phyloP scores from a whole-genome alignment of 1,139 yeast species.

The Arxiozyma bovina region DNA sequence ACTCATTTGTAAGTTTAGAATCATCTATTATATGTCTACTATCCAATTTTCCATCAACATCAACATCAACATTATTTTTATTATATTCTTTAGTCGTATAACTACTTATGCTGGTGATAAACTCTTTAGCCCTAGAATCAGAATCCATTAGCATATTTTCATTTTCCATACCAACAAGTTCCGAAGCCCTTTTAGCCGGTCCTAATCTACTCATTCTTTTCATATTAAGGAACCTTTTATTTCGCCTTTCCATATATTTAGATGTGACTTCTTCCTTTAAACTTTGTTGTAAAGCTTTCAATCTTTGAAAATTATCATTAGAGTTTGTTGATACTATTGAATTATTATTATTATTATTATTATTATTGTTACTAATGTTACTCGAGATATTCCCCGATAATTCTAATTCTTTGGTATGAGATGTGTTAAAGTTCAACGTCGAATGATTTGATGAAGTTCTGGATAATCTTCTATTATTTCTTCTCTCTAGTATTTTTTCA shows the following conservation, averaged over 20 bases:
- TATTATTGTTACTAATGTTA: not conserved
- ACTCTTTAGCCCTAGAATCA: not conserved
- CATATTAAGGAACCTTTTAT: constrained; percentile 25
- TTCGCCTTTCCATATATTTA: constrained; percentile 30
- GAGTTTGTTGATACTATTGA: not conserved
- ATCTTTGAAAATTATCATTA: constrained; percentile 12
- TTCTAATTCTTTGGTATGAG: not conserved
- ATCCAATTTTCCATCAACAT: not conserved
- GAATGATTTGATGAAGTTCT: constrained; percentile 4
- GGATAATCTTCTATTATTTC: constrained; percentile 3
- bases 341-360: constrained; percentile 1
- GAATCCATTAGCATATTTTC: not conserved
- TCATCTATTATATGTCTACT: not conserved
- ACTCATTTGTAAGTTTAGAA: constrained; percentile 8
- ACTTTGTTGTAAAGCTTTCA: constrained; percentile 20
- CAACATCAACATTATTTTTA: not conserved
- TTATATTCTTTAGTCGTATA: not conserved
- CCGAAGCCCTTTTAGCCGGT: constrained; percentile 33
- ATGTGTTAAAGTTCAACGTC: not conserved
- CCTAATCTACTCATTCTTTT: constrained; percentile 29
- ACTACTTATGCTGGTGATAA: not conserved
- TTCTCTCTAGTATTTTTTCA: constrained; percentile 2
- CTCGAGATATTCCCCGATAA: not conserved
- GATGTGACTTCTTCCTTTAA: constrained; percentile 24
- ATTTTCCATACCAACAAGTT: constrained; percentile 1